A percentile compares a stretch with the other conserved stretches of the same genome.
Evolutionary conservation across 495 filamentous ascomycete genomes (phyloP).

Genomic region (Bathelium albidoporum): DNA sequence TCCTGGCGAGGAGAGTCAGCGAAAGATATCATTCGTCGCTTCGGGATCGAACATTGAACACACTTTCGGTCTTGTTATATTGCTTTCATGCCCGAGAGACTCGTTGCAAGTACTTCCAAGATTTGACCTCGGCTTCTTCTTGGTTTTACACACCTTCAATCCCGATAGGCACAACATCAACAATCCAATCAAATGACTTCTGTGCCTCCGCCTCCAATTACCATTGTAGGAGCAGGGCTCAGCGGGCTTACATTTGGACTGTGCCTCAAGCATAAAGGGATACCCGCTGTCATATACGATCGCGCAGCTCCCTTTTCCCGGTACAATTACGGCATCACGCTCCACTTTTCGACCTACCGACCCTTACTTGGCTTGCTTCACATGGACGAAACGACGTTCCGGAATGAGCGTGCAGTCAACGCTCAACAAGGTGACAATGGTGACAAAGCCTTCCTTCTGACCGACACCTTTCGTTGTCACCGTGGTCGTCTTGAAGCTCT

Average conservation of each 20-base stretch:
- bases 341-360: constrained; percentile 27
- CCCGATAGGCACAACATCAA: neutral
- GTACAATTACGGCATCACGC: constrained; percentile 30
- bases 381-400: constrained; percentile 25
- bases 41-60: too few species aligned
- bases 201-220: constrained; percentile 3
- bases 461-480: constrained; percentile 23
- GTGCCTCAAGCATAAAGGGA: constrained; percentile 26
- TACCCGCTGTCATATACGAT: constrained; percentile 27
- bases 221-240: constrained; percentile 31
- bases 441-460: neutral
- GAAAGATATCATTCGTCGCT: too few species aligned
- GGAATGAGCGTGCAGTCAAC: constrained; percentile 23
- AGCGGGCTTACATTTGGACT: constrained; percentile 26
- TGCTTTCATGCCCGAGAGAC: too few species aligned
- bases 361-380: constrained; percentile 28
- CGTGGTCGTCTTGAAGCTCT: constrained; percentile 25
- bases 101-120: too few species aligned
- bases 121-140: too few species aligned
- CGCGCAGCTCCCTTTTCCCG: constrained; percentile 12
- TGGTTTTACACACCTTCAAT: too few species aligned
- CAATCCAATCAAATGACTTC: neutral
- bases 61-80: too few species aligned
- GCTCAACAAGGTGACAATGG: constrained; percentile 7
- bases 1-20: too few species aligned